Evolutionary conservation across 192 early-diverging fungal species (phyloP).

Genomic region (Umbelopsis vinacea): DNA sequence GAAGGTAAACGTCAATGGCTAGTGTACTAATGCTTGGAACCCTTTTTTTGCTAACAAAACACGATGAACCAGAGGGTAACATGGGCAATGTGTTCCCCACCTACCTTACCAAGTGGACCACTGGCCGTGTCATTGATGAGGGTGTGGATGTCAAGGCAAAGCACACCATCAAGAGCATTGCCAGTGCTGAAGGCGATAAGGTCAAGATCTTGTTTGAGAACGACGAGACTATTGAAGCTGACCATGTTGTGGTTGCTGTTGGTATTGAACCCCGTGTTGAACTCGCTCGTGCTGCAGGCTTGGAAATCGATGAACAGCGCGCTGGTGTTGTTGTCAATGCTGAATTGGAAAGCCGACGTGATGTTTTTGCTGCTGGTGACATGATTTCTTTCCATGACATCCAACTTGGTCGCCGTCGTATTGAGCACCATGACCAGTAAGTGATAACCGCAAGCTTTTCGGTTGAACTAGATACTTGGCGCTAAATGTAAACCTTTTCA

Average conservation of each 20-base stretch:
- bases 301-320: conserved; percentile 62
- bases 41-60: neutral
- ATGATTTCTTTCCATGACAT: conserved; percentile 68
- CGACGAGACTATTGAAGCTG: conserved; percentile 48
- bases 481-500: neutral
- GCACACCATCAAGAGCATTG: conserved; percentile 42
- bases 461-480: neutral
- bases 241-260: conserved; percentile 65
- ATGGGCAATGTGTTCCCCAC: conserved; percentile 61
- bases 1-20: conserved; percentile 42
- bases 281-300: conserved; percentile 58
- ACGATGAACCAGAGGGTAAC: conserved; percentile 47
- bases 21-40: neutral
- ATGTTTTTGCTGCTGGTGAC: conserved; percentile 70
- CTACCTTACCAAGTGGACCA: conserved; percentile 70
- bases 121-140: conserved; percentile 48
- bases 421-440: conserved; percentile 68
- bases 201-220: conserved; percentile 48
- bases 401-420: conserved; percentile 64
- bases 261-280: conserved; percentile 65
- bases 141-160: conserved; percentile 58
- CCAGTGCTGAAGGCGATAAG: conserved; percentile 37
- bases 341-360: conserved; percentile 62
- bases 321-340: conserved; percentile 69
- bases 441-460: neutral